These are phyloP conservation scores for Parastagonospora nodorum DNA, from an alignment of 2,329 filamentous ascomycete species.

Conservation along the genomic window DNA sequence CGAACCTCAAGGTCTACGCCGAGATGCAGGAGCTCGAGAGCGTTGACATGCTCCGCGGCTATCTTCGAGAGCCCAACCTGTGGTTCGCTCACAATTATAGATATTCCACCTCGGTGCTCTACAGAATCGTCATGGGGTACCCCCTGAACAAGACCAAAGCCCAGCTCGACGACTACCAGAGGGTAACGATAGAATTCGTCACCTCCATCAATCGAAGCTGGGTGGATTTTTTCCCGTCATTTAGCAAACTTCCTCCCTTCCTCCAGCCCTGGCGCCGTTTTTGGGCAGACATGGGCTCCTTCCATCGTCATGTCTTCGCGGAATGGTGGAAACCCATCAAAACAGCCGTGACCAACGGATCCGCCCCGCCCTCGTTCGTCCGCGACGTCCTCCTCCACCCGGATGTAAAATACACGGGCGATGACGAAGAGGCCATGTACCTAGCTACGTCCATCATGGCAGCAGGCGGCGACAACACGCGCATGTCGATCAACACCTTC, in stretches of 20 bases:
- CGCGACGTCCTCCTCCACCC: constrained; percentile 40
- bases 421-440: constrained; percentile 49
- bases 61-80: constrained; percentile 36
- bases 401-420: constrained; percentile 35
- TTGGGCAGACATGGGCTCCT: constrained; percentile 43
- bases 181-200: constrained; percentile 44
- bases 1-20: constrained; percentile 40
- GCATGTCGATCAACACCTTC: constrained; percentile 44
- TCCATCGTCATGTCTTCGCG: constrained; percentile 42
- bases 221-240: constrained; percentile 48
- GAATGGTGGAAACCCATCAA: constrained; percentile 44
- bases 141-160: constrained; percentile 35
- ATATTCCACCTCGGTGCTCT: constrained; percentile 48
- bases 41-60: constrained; percentile 43
- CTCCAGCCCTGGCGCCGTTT: constrained; percentile 43
- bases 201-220: constrained; percentile 42
- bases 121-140: constrained; percentile 45
- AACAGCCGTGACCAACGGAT: constrained; percentile 30
- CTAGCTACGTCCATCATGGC: constrained; percentile 48
- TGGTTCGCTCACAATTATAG: constrained; percentile 51
- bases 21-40: constrained; percentile 46
- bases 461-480: constrained; percentile 53
- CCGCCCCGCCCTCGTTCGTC: constrained; percentile 43
- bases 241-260: constrained; percentile 34
- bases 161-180: constrained; percentile 47